These are phyloP conservation scores for Eleusine coracana DNA, from an alignment of 176 grass and related monocot species.

Conservation along the genomic window DNA sequence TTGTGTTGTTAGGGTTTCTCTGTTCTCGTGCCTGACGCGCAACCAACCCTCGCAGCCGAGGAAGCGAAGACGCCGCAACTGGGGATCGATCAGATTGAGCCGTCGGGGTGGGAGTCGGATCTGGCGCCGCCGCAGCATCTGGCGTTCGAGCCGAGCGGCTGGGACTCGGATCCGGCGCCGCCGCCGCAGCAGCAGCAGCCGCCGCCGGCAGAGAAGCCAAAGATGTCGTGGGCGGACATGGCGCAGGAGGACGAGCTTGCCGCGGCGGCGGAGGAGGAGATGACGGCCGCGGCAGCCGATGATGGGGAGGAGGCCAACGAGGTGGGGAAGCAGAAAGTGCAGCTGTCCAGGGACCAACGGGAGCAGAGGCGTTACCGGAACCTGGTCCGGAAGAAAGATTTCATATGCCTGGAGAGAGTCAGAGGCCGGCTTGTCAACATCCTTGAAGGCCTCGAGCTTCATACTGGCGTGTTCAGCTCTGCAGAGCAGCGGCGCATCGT, in stretches of 20 bases:
- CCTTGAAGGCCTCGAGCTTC: conserved; percentile 58
- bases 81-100: conserved; percentile 42
- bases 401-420: conserved; percentile 47
- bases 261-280: conserved; percentile 61
- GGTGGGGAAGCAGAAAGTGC: conserved; percentile 30
- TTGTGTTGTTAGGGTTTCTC: conserved; percentile 35
- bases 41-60: conserved; percentile 33
- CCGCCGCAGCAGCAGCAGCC: background rate
- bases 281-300: conserved; percentile 3
- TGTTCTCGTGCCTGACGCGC: background rate
- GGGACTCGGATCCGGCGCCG: conserved; percentile 55
- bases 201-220: conserved; percentile 34
- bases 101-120: conserved; percentile 53
- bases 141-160: conserved; percentile 48
- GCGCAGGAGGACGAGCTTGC: conserved; percentile 79
- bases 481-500: conserved; percentile 58
- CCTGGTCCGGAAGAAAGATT: conserved; percentile 49
- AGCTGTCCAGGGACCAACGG: conserved; percentile 52
- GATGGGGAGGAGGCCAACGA: conserved; percentile 40
- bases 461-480: conserved; percentile 43
- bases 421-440: conserved; percentile 47
- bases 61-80: conserved; percentile 20
- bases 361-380: conserved; percentile 46
- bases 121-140: conserved; percentile 33
- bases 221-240: conserved; percentile 91